These are phyloP conservation scores for Penicillium daleae DNA, from an alignment of 495 filamentous ascomycete species.

Conservation along the genomic window DNA sequence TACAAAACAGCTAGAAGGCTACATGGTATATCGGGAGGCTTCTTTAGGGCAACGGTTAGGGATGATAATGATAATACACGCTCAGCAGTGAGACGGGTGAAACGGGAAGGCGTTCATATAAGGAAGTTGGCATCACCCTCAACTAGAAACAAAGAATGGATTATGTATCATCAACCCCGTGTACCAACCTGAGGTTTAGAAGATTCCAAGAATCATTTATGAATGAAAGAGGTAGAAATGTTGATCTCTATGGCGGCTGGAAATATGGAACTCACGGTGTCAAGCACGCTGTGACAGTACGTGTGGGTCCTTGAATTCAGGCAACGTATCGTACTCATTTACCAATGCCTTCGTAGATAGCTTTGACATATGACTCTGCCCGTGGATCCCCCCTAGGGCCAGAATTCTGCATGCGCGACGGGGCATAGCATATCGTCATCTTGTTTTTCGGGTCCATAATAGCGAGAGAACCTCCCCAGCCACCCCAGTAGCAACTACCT, in stretches of 20 bases:
- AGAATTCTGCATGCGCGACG: not conserved
- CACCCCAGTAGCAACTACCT: slow-evolving; percentile 29
- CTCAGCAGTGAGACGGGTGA: not conserved
- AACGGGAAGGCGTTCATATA: too few species aligned
- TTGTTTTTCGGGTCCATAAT: slow-evolving; percentile 27
- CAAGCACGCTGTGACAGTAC: too few species aligned
- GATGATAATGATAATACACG: not conserved
- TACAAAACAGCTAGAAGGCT: too few species aligned
- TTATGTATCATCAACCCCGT: too few species aligned
- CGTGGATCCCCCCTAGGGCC: not conserved
- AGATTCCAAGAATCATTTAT: too few species aligned
- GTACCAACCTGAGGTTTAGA: too few species aligned
- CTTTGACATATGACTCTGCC: not conserved
- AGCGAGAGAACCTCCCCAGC: slow-evolving; percentile 31
- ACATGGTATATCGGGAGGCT: too few species aligned
- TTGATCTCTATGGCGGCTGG: not conserved
- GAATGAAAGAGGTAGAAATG: not conserved
- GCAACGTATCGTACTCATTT: too few species aligned
- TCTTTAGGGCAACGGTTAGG: too few species aligned
- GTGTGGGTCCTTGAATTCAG: too few species aligned
- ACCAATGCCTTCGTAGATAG: not conserved
- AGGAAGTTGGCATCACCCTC: not conserved
- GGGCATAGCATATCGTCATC: slow-evolving; percentile 4
- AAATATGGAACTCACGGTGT: not conserved
- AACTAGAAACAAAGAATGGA: not conserved